Conservation (phyloP, 495 filamentous ascomycete species). For the Darksidea phi region DNA sequence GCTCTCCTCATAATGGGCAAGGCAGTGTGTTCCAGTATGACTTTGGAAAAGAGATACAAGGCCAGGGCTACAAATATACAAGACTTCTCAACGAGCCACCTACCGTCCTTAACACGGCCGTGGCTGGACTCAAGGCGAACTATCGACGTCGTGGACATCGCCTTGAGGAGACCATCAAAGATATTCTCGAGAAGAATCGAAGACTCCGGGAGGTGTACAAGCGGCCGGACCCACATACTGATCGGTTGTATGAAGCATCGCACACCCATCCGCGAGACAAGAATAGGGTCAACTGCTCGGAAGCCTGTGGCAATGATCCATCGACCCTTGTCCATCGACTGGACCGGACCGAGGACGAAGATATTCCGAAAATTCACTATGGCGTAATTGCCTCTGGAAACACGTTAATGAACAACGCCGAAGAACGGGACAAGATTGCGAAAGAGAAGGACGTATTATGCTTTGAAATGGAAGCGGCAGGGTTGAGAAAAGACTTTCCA, state of each 20-base stretch:
- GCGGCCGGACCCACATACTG: background rate
- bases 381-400: conserved; percentile 15
- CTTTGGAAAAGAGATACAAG: too few species aligned
- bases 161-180: conserved; percentile 31
- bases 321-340: background rate
- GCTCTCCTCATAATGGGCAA: too few species aligned
- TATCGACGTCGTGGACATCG: conserved; percentile 27
- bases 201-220: conserved; percentile 12
- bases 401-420: conserved; percentile 13
- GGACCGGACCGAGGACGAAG: background rate
- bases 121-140: conserved; percentile 33
- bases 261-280: conserved; percentile 1
- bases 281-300: conserved; percentile 1
- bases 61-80: background rate
- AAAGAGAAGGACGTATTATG: background rate
- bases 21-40: too few species aligned
- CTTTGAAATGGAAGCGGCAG: background rate
- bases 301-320: conserved; percentile 1
- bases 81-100: conserved; percentile 34
- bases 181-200: conserved; percentile 29
- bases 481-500: too few species aligned
- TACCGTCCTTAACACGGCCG: conserved; percentile 29
- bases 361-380: conserved; percentile 14
- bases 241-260: background rate
- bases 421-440: background rate